Evolutionary conservation across 2,329 filamentous ascomycete species (phyloP), one percentile per base, ranked within the genome.

Genomic region (Coniochaeta sp.): DNA sequence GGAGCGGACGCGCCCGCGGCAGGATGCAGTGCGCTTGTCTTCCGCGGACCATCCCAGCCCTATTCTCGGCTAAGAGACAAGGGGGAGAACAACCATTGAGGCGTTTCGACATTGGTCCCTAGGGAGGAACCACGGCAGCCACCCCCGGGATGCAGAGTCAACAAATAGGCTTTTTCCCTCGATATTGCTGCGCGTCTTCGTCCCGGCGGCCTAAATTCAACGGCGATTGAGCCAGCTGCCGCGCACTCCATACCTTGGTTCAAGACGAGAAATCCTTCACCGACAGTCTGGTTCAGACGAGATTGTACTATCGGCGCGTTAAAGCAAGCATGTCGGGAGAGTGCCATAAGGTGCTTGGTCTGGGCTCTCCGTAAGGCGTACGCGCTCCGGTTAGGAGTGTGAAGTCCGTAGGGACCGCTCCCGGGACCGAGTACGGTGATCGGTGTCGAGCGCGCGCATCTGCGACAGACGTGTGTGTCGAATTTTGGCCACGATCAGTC

Each of bases 221-320:
- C 30, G 30, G 30, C 24, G 34, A 55, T 24, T 55, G 54, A 55
- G 30, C 54, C 54, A 28, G 24, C 47, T 52, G 24, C 47, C 47
- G 47, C 47, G n/a, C 47, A 52, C 24, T 26, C 26, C 47, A 52
- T 24, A 30, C 4, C 47, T 28, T 32, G 6, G 26, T 55, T 30
- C 16, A 36, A 36, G 34, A 55, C 17, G 30, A 34, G 54, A 22
- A 6, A 26, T 6, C 28, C 54, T 14, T 55, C 28, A 55, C 54
- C 54, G 54, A 55, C 54, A 55, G 54, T 38, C 32, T 55, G 54
- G 54, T 55, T 55, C 54, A 8, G 30, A n/a, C n/a, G 54, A 55
- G 24, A 55, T 55, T 55, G 34, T 22, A 52, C 22, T 52, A 52
- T 52, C 22, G 47, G 47, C 47, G 47, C 47, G 47, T 52, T 28